These are phyloP conservation scores for Hanseniaspora singularis DNA, from an alignment of 805 yeast genomes.

Conservation along the genomic window DNA sequence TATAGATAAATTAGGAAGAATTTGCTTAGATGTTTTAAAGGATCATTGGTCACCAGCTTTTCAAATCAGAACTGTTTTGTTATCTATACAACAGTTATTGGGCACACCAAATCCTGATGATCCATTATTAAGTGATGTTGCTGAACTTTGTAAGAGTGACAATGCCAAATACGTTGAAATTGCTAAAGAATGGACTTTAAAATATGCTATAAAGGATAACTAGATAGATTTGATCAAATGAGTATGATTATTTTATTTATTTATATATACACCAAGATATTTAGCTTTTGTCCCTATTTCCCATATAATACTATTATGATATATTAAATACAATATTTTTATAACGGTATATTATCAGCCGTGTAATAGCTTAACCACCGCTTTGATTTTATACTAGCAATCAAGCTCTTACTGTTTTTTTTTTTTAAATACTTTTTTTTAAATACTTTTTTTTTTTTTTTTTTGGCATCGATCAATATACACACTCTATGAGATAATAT, in stretches of 20 bases:
- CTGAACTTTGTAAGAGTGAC: slow-evolving; percentile 87
- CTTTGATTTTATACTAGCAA: too few relatives aligned
- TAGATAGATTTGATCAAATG: neutral
- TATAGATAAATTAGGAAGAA: slow-evolving; percentile 87
- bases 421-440: too few relatives aligned
- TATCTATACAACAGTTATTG: slow-evolving; percentile 83
- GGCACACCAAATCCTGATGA: slow-evolving; percentile 98
- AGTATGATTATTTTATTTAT: neutral
- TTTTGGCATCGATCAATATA: too few relatives aligned
- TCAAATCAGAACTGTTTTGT: slow-evolving; percentile 81
- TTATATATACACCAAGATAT: neutral
- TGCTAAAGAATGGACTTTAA: slow-evolving; percentile 43
- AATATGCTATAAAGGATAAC: slow-evolving; percentile 25
- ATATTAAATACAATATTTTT: too few relatives aligned
- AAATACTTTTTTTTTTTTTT: too few relatives aligned
- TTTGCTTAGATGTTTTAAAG: slow-evolving; percentile 88
- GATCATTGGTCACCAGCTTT: slow-evolving; percentile 96
- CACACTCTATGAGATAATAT: too few relatives aligned
- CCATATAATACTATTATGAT: too few relatives aligned
- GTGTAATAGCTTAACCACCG: too few relatives aligned
- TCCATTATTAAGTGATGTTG: slow-evolving; percentile 95
- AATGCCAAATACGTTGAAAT: slow-evolving; percentile 68
- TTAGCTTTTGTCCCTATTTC: too few relatives aligned
- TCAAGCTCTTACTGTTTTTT: too few relatives aligned
- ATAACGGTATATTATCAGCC: too few relatives aligned